Percentiles rank a stretch among this genome's conserved stretches.
phyloP scores from a whole-genome alignment of 306 rosid genomes.

The Vigna trinervia region DNA sequence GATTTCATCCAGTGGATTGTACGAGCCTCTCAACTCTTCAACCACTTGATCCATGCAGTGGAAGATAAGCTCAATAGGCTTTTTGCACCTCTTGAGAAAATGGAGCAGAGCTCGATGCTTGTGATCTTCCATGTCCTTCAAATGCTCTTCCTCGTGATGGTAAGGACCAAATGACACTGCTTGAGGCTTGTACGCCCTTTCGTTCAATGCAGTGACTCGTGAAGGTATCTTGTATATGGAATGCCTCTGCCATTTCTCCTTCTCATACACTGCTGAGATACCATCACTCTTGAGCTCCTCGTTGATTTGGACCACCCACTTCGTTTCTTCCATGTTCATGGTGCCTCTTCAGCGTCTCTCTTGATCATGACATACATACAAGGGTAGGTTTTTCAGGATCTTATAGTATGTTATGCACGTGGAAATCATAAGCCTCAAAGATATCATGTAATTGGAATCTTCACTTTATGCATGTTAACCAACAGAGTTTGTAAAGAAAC shows the following conservation, averaged over 20 bases:
- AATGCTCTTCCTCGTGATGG: conserved; percentile 38
- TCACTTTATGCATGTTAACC: neutral
- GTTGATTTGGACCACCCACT: conserved; percentile 48
- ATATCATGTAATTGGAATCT: conserved; percentile 18
- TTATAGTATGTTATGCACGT: neutral
- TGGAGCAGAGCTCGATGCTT: conserved; percentile 54
- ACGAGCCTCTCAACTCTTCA: conserved; percentile 48
- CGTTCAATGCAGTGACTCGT: conserved; percentile 18
- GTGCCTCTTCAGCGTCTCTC: neutral
- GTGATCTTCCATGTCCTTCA: conserved; percentile 53
- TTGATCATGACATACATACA: neutral
- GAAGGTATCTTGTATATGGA: conserved; percentile 58
- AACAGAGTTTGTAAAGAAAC: neutral
- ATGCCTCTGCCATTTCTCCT: conserved; percentile 52
- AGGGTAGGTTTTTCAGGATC: neutral
- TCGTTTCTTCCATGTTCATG: conserved; percentile 30
- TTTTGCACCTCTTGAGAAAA: conserved; percentile 43
- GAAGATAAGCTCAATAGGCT: conserved; percentile 32
- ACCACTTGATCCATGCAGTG: conserved; percentile 32
- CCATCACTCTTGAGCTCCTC: conserved; percentile 36
- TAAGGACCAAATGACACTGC: conserved; percentile 70
- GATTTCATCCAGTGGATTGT: conserved; percentile 45
- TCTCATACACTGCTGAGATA: conserved; percentile 34
- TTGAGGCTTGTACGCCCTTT: conserved; percentile 54
- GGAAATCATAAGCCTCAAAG: conserved; percentile 11